These are phyloP conservation scores for Neonectria punicea DNA, from an alignment of 2,329 filamentous ascomycete species.

Conservation along the genomic window DNA sequence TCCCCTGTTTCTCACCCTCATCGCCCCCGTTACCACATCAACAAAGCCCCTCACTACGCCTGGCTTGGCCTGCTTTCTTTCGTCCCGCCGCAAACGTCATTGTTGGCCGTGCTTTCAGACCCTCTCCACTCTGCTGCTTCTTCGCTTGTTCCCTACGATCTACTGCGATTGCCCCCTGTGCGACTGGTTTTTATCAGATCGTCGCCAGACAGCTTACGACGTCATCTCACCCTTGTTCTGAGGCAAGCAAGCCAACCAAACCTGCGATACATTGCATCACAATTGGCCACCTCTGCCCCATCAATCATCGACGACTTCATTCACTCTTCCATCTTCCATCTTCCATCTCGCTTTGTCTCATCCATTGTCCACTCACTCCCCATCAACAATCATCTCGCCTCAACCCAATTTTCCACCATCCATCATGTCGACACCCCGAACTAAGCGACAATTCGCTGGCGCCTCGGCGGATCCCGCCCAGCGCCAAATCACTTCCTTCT, in stretches of 20 bases:
- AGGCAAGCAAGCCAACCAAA: constrained; percentile 1
- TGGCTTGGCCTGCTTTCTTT: constrained; percentile 12
- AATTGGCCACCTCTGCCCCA: not conserved
- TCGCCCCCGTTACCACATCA: constrained; percentile 20
- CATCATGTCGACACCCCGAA: constrained; percentile 63
- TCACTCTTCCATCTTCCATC: constrained; percentile 1
- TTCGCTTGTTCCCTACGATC: constrained; percentile 10
- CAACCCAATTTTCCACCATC: not conserved
- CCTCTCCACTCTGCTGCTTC: constrained; percentile 32
- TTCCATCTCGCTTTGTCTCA: constrained; percentile 1
- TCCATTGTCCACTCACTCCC: not conserved
- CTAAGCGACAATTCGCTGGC: constrained; percentile 71
- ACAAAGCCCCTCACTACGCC: constrained; percentile 17
- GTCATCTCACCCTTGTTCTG: constrained; percentile 17
- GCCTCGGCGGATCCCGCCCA: constrained; percentile 67
- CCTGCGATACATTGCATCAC: constrained; percentile 5
- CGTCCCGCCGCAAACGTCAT: constrained; percentile 22
- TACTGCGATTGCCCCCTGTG: not conserved
- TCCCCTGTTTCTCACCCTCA: not conserved
- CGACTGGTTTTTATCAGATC: not conserved
- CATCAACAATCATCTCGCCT: not conserved
- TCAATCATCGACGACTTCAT: not conserved
- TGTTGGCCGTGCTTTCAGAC: constrained; percentile 17
- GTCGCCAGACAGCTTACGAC: constrained; percentile 6
- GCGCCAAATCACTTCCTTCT: constrained; percentile 73